Evolutionary conservation across 148 eudicot genomes (phyloP), one percentile per base, ranked within the genome.

Genomic region (Nepenthes gracilis): DNA sequence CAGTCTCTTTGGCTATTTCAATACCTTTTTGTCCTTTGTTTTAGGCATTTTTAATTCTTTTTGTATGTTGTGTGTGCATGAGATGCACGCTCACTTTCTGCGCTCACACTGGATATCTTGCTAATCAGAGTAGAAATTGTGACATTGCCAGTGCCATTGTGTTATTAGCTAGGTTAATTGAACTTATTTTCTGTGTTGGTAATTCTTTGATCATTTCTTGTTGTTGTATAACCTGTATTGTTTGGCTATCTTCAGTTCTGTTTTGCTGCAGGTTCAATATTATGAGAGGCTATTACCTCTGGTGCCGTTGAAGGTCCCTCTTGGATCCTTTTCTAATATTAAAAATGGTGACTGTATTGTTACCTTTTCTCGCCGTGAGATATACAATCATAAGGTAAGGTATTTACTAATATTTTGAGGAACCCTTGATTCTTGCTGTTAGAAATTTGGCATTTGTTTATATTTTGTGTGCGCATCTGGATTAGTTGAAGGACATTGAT

Each of bases 281-380:
- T 92, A 92, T 74, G 84, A 92, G 61, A 84, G 98, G 78, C 88
- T 92, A 72, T 92, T 85, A 48, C 98, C 98, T 66, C 75, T 92
- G 61, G 85, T 78, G 63, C 94, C 98, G 43, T 66, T 70, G 75
- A 70, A 69, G 68, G 72, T 70, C 59, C 88, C 98, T 58, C 86
- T 92, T 77, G 83, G 91, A 72, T 82, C 94, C 57, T 85, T 80
- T 59, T 78, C 91, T 37, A 74, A 92, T 58, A 74, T 92, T 51
- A 76, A 53, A 67, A 77, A 84, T 47, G 98, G 98, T 52, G 98
- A 92, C 68, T 92, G 98, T 70, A 65, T 92, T 70, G 98, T 92
- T 53, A 80, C 96, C 61, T 92, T 92, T 74, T 92, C 98, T 69
- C 96, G 98, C 37, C 73, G 74, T 38, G 70, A 51, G 57, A 92